Conservation (phyloP, 805 yeast genomes). For the Starmera caribaea region DNA sequence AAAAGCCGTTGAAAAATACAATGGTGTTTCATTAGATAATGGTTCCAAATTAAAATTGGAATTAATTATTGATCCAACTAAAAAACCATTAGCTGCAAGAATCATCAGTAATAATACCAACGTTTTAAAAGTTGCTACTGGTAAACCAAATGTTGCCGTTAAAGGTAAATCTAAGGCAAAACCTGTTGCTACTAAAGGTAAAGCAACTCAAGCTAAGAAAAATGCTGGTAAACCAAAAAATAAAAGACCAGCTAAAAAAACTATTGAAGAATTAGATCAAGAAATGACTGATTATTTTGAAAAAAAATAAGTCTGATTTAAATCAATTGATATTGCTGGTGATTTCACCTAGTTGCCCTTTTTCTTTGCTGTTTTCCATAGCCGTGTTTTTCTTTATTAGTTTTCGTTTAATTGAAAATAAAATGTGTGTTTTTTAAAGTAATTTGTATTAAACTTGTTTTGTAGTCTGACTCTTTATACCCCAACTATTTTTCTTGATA, state of each 20-base stretch:
- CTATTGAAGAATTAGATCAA: constrained; percentile 89
- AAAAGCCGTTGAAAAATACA: constrained; percentile 72
- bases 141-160: constrained; percentile 4
- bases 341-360: too few species aligned
- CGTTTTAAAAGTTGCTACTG: constrained; percentile 11
- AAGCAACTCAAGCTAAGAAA: constrained; percentile 1
- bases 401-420: too few species aligned
- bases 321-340: too few species aligned
- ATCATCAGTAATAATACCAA: constrained; percentile 38
- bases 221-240: constrained; percentile 17
- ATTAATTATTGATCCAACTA: constrained; percentile 76
- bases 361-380: too few species aligned
- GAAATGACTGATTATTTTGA: constrained; percentile 96
- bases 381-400: too few species aligned
- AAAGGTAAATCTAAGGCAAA: constrained; percentile 15
- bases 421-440: too few species aligned
- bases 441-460: too few species aligned
- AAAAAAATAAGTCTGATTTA: constrained; percentile 19
- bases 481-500: too few species aligned
- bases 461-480: too few species aligned
- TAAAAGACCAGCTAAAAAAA: constrained; percentile 49
- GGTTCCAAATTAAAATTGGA: constrained; percentile 77
- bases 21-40: constrained; percentile 89
- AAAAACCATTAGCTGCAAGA: constrained; percentile 67
- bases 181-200: constrained; percentile 3